phyloP scores from a whole-genome alignment of 805 yeast genomes.

The Kuraishia cidri region DNA sequence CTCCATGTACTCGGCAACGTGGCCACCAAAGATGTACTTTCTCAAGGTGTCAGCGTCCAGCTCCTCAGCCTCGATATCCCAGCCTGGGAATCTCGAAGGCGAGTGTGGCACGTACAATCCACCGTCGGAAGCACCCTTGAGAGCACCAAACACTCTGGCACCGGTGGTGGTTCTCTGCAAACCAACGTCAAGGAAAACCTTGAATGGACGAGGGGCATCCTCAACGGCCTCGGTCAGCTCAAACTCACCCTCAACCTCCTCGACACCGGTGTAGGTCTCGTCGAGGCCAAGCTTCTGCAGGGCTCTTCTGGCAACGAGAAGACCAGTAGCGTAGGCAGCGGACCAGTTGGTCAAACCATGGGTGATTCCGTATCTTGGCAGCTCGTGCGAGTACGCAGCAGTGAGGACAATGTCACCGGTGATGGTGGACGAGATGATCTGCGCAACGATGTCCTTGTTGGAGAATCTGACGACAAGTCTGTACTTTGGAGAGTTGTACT shows the following conservation, averaged over 20 bases:
- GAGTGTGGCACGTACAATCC: conserved; percentile 99
- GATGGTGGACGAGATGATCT: conserved; percentile 93
- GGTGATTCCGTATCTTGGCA: conserved; percentile 94
- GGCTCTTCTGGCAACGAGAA: conserved; percentile 98
- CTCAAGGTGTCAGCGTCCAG: conserved; percentile 94
- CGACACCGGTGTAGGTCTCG: conserved; percentile 97
- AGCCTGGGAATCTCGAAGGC: conserved; percentile 99
- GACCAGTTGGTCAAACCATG: conserved; percentile 99
- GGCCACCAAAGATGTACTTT: conserved; percentile 99
- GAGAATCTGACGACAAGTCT: conserved; percentile 99
- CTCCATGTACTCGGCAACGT: conserved; percentile 99
- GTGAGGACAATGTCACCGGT: conserved; percentile 94
- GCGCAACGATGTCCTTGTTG: conserved; percentile 98
- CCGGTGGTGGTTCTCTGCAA: conserved; percentile 99
- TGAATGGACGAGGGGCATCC: conserved; percentile 99
- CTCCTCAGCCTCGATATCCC: conserved; percentile 98
- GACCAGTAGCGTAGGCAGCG: conserved; percentile 99
- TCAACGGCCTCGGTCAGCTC: conserved; percentile 98
- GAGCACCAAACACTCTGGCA: conserved; percentile 98
- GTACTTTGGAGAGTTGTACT: conserved; percentile 99
- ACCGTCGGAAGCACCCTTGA: conserved; percentile 99
- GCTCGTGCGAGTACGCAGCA: conserved; percentile 98
- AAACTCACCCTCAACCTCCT: conserved; percentile 99
- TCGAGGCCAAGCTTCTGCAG: conserved; percentile 96
- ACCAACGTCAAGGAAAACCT: conserved; percentile 98